Base-by-base conservation (phyloP, 305 asterid species). In the Fraxinus dipetala region DNA sequence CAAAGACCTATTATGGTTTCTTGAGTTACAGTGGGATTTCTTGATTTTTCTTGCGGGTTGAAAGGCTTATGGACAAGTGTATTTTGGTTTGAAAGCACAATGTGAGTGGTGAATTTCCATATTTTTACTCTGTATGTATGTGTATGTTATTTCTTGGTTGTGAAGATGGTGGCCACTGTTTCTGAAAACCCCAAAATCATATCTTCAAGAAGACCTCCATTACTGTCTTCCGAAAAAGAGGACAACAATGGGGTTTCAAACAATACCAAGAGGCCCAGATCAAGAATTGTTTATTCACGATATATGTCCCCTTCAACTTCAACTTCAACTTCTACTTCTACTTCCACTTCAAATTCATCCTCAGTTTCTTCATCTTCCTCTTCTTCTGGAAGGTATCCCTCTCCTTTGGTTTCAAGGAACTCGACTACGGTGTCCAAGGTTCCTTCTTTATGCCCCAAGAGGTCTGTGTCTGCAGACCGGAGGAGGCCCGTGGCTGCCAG, bases 391-490 rank as follows among this genome's bases (percentile, higher is more conserved):
- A 90, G 98, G 88, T 92, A 78, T 20, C 91, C 95, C 0, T 92
- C 98, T 36, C 97, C 98, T 83, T 65, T 88, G 77, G 84, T 92
- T 76, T 83, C 97, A 0, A 90, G 97, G 79, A 90, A 85, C 84
- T 87, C 98, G 7, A 87, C 90, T 34, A 77, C 94, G 6, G 45
- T 81, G 65, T 83, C 90, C 6, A 89, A 83, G 83, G 63, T 89
- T 10, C 88, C 97, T 6, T 86, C 91, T 36, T 40, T 87, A 69
- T 85, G 20, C 20, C 83, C 98, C 8, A 93, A 93, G 90, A 87
- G 98, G 90, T 88, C 99, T 0, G 95, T 89, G 76, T 96, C 98
- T 11, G 98, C 84, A 2, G 99, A 96, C 92, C 85, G 98, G 82
- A 82, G 94, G 81, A 87, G 95, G 79, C 83, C 91, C 3, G 81